phyloP scores from a whole-genome alignment of 2,329 filamentous ascomycete species.

The Venturia asperata region DNA sequence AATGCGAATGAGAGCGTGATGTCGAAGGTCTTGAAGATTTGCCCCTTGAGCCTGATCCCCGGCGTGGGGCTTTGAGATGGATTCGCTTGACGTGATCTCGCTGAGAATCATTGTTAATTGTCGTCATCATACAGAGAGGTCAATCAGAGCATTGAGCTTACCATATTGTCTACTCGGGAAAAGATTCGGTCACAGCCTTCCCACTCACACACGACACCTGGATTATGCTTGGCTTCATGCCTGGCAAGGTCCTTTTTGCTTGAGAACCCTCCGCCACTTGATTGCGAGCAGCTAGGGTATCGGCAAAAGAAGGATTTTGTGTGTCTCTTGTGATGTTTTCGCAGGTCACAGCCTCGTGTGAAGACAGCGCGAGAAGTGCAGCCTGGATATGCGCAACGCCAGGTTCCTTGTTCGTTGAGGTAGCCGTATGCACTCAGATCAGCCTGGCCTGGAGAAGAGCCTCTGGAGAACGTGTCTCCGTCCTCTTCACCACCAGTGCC shows the following conservation, averaged over 20 bases:
- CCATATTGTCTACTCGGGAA: constrained; percentile 57
- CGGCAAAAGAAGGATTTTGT: constrained; percentile 56
- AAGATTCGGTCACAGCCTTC: constrained; percentile 52
- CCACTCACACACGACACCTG: constrained; percentile 53
- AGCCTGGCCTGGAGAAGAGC: constrained; percentile 34
- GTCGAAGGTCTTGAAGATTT: neutral
- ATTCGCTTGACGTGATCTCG: constrained; percentile 22
- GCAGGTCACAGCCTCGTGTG: constrained; percentile 52
- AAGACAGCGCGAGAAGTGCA: constrained; percentile 54
- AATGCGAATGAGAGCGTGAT: constrained; percentile 4
- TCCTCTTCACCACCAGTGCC: constrained; percentile 6
- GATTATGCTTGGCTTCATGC: constrained; percentile 57
- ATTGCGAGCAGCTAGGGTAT: constrained; percentile 50
- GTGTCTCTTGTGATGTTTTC: constrained; percentile 57
- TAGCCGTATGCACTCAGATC: constrained; percentile 38
- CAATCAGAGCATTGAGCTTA: constrained; percentile 26
- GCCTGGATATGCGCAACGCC: constrained; percentile 52
- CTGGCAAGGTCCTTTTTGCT: constrained; percentile 56
- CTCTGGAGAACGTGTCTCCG: constrained; percentile 27
- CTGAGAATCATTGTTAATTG: constrained; percentile 15
- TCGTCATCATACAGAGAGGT: neutral
- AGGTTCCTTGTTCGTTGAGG: constrained; percentile 42
- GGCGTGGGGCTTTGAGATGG: constrained; percentile 17
- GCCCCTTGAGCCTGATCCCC: neutral
- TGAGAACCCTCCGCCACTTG: constrained; percentile 51